These are phyloP conservation scores for Arabidopsis arenosa DNA, from an alignment of 345 rosid species.

Conservation along the genomic window DNA sequence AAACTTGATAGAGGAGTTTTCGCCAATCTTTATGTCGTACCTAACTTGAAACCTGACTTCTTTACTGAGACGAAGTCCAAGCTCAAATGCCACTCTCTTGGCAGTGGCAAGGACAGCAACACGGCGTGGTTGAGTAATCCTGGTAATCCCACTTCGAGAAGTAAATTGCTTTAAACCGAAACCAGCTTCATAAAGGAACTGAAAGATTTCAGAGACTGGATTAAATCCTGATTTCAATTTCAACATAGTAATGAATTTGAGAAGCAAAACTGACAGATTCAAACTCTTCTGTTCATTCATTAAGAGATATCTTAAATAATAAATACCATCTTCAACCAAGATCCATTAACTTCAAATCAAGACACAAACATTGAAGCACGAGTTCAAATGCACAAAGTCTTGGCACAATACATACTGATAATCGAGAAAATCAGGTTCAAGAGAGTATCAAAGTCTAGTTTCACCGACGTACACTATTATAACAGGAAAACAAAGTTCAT, in stretches of 20 bases:
- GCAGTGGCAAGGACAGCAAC: slow-evolving; percentile 97
- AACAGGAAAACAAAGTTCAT: not conserved
- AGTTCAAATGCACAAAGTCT: slow-evolving; percentile 3
- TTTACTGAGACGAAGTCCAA: slow-evolving; percentile 78
- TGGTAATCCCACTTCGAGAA: slow-evolving; percentile 68
- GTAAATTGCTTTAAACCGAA: slow-evolving; percentile 62
- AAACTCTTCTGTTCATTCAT: not conserved
- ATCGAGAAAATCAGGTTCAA: not conserved
- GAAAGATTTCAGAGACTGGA: slow-evolving; percentile 32
- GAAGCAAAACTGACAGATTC: not conserved
- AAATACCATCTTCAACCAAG: not conserved
- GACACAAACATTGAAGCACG: slow-evolving; percentile 1
- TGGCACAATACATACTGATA: not conserved
- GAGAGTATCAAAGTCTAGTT: not conserved
- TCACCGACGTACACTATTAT: not conserved
- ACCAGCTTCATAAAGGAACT: slow-evolving; percentile 96
- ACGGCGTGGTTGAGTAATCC: slow-evolving; percentile 95
- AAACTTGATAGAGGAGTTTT: slow-evolving; percentile 73
- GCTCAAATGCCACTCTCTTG: slow-evolving; percentile 87
- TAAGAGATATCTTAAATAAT: not conserved
- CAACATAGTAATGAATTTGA: not conserved
- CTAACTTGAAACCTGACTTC: slow-evolving; percentile 96
- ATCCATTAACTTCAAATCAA: not conserved
- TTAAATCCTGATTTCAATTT: slow-evolving; percentile 1
- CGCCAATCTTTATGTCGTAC: slow-evolving; percentile 87